Evolutionary conservation across 2,329 filamentous ascomycete species (phyloP).

Genomic region (Tolypocladium pustulatum): DNA sequence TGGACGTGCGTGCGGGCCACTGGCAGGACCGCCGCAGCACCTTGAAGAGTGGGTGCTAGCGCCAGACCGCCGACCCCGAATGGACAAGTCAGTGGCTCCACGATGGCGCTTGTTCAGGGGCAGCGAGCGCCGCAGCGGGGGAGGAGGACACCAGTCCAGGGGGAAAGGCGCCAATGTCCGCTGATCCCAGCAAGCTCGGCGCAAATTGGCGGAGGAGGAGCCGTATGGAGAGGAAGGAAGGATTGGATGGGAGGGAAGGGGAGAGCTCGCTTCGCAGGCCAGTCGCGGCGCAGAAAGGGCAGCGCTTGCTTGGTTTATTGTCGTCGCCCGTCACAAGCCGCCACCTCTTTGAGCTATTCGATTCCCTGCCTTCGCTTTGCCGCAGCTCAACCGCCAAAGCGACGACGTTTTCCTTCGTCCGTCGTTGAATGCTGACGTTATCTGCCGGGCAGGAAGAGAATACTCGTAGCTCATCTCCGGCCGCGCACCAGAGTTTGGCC

Average conservation of each 20-base stretch:
- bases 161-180: background rate
- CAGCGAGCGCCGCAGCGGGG: background rate
- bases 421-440: background rate
- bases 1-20: background rate
- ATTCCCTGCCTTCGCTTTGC: background rate
- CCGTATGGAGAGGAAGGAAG: background rate
- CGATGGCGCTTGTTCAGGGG: background rate
- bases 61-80: background rate
- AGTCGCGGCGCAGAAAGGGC: background rate
- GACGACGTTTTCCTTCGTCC: background rate
- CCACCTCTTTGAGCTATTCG: background rate
- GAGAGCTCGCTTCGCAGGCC: background rate
- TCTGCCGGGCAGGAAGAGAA: background rate
- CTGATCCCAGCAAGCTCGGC: background rate
- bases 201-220: background rate
- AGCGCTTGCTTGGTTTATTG: background rate
- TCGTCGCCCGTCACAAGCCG: background rate
- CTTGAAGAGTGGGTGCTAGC: background rate
- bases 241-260: background rate
- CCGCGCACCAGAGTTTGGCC: background rate
- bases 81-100: background rate
- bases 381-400: background rate
- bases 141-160: background rate
- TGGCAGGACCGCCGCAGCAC: background rate
- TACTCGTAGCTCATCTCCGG: background rate